These are phyloP conservation scores for Fomitiporia mediterranea DNA, from an alignment of 1,284 basidiomycete species.

Conservation along the genomic window DNA sequence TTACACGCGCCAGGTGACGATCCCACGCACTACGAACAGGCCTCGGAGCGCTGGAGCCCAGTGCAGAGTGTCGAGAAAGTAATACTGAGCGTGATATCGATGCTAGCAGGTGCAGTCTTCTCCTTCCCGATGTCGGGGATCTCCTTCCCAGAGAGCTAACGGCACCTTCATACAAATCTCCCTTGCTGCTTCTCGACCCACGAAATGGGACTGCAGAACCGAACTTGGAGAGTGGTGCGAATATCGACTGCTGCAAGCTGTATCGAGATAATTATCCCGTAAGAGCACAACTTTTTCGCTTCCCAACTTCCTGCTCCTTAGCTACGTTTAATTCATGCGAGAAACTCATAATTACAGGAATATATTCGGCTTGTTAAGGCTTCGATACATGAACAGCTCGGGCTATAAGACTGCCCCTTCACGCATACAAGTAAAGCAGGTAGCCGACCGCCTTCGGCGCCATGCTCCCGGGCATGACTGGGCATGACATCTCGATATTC, in stretches of 20 bases:
- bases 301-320: background rate
- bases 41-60: slow-evolving; percentile 97
- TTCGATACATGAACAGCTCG: slow-evolving; percentile 69
- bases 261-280: slow-evolving; percentile 80
- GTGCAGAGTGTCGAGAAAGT: slow-evolving; percentile 98
- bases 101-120: slow-evolving; percentile 80
- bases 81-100: slow-evolving; percentile 90
- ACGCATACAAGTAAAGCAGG: background rate
- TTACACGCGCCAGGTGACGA: slow-evolving; percentile 97
- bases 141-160: background rate
- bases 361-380: slow-evolving; percentile 69
- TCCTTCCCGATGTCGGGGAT: background rate
- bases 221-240: slow-evolving; percentile 98
- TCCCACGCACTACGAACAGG: slow-evolving; percentile 86
- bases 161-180: background rate
- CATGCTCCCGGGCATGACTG: background rate
- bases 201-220: slow-evolving; percentile 64
- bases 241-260: slow-evolving; percentile 95
- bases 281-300: slow-evolving; percentile 21
- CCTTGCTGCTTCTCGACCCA: slow-evolving; percentile 18
- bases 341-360: slow-evolving; percentile 38
- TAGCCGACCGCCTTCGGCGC: no score
- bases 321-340: background rate
- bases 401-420: slow-evolving; percentile 38
- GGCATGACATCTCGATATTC: background rate